A percentile compares a stretch with the other conserved stretches of the same genome.
Conservation (phyloP, 1,284 basidiomycete genomes). For the Trichosporon faecale region DNA sequence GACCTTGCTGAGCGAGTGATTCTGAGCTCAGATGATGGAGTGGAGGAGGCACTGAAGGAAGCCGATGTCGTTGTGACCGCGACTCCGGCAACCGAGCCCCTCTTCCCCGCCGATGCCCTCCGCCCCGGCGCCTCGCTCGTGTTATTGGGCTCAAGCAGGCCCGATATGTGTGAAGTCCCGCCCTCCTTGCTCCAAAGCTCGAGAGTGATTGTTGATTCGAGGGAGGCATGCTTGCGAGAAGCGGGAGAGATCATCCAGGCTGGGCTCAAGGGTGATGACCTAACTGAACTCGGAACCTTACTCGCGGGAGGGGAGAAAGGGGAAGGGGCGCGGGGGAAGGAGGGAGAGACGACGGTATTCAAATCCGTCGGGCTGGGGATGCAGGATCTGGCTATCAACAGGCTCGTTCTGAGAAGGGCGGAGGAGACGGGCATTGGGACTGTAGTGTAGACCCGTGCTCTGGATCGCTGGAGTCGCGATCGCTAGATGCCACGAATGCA, state of each 20-base stretch:
- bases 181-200: background rate
- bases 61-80: constrained; percentile 57
- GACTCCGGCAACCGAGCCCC: constrained; percentile 66
- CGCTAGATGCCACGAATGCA: no score
- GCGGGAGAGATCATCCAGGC: background rate
- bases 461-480: no score
- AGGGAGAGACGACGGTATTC: background rate
- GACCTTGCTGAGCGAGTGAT: background rate
- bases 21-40: constrained; percentile 9
- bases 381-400: constrained; percentile 1
- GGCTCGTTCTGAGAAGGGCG: background rate
- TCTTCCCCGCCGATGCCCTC: constrained; percentile 60
- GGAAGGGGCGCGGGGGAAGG: background rate
- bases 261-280: background rate
- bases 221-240: background rate
- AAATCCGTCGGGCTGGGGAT: constrained; percentile 1
- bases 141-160: constrained; percentile 58
- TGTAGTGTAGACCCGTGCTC: background rate
- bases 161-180: background rate
- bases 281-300: background rate
- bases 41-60: constrained; percentile 29
- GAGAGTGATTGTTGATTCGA: background rate
- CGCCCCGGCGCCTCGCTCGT: constrained; percentile 64
- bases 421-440: background rate
- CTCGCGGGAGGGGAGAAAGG: background rate